Conservation (phyloP, 116 monocot genomes). For the Posidonia oceanica region DNA sequence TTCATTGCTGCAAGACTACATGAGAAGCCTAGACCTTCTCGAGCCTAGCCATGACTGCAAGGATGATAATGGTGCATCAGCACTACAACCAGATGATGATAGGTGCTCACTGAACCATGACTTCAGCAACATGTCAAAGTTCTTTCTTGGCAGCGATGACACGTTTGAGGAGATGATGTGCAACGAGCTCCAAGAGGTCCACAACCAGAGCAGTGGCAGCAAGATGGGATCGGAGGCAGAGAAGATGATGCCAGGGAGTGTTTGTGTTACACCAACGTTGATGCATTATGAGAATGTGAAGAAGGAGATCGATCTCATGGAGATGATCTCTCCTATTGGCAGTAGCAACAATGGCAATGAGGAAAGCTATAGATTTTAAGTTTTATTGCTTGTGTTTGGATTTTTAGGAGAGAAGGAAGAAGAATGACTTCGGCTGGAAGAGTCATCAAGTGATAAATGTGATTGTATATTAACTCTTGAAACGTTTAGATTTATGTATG, state of each 20-base stretch:
- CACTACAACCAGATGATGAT: no score
- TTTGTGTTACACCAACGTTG: no score
- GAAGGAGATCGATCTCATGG: conserved; percentile 8
- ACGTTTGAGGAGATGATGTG: not conserved
- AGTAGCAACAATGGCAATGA: not conserved
- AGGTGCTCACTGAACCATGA: not conserved
- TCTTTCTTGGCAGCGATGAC: not conserved
- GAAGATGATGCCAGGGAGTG: not conserved
- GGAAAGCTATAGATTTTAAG: no score
- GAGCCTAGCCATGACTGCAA: no score
- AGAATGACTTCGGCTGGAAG: no score
- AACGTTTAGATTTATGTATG: no score
- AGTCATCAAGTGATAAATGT: no score
- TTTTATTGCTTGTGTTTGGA: no score
- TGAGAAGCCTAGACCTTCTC: conserved; percentile 7
- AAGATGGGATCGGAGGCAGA: not conserved
- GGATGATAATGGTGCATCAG: no score
- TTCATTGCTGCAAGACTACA: conserved; percentile 39
- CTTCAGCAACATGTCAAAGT: not conserved
- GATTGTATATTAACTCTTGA: no score
- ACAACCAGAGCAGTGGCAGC: not conserved
- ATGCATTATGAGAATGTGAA: conserved; percentile 2
- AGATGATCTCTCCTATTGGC: conserved; percentile 8
- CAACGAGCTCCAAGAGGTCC: not conserved
- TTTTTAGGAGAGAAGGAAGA: no score